phyloP scores from a whole-genome alignment of 495 filamentous ascomycete genomes.

The Hypoxylon lienhwacheense region DNA sequence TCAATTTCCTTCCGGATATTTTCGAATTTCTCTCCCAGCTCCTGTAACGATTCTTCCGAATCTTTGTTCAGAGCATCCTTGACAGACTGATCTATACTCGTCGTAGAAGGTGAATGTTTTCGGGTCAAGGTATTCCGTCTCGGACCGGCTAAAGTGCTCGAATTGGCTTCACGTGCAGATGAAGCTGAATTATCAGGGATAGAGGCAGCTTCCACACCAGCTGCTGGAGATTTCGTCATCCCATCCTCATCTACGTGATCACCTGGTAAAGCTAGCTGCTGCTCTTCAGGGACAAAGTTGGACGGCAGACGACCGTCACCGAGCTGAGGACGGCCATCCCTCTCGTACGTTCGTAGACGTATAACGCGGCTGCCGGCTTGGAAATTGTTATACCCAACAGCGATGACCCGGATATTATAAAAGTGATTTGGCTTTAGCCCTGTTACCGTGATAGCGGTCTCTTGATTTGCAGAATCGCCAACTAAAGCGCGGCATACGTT shows the following conservation, averaged over 20 bases:
- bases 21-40: constrained; percentile 72
- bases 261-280: constrained; percentile 43
- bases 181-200: constrained; percentile 53
- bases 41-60: constrained; percentile 50
- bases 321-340: constrained; percentile 58
- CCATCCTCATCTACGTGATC: constrained; percentile 46
- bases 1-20: constrained; percentile 69
- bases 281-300: constrained; percentile 55
- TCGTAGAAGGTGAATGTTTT: constrained; percentile 73
- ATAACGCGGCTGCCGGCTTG: constrained; percentile 85
- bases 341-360: constrained; percentile 68
- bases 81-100: constrained; percentile 58
- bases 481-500: constrained; percentile 53
- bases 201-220: constrained; percentile 58
- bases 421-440: constrained; percentile 82
- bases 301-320: constrained; percentile 55
- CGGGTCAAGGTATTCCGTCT: constrained; percentile 71
- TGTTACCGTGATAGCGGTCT: constrained; percentile 86
- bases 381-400: constrained; percentile 85
- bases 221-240: constrained; percentile 43
- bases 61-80: constrained; percentile 49
- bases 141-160: constrained; percentile 54
- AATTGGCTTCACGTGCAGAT: constrained; percentile 65
- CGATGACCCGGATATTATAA: constrained; percentile 90
- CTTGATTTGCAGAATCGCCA: constrained; percentile 79